These are phyloP conservation scores for Urostyla sp. DNA, from an alignment of 73 alveolate species.

Conservation along the genomic window DNA sequence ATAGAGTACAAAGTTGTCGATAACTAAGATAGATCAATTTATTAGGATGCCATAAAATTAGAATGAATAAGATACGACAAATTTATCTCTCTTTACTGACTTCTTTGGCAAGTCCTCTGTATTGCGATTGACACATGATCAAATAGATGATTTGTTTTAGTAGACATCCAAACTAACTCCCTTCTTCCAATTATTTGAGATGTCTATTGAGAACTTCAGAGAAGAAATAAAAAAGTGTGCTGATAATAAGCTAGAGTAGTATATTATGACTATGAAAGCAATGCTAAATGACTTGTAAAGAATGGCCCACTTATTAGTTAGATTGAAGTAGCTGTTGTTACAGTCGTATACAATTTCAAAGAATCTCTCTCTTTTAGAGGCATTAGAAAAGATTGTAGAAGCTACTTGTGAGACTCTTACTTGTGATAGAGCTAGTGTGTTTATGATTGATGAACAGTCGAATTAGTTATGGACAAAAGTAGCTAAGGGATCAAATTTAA, in stretches of 20 bases:
- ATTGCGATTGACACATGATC: slow-evolving; percentile 30
- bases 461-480: slow-evolving; percentile 79
- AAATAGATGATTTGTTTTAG: slow-evolving; percentile 37
- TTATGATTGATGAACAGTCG: slow-evolving; percentile 68
- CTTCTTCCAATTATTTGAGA: not conserved
- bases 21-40: not conserved
- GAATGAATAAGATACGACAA: slow-evolving; percentile 15
- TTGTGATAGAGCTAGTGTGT: slow-evolving; percentile 81
- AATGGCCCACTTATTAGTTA: slow-evolving; percentile 32
- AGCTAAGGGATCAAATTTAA: slow-evolving; percentile 64
- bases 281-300: slow-evolving; percentile 45
- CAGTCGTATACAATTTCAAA: slow-evolving; percentile 42
- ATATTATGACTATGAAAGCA: slow-evolving; percentile 1
- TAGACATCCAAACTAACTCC: not conserved
- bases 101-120: slow-evolving; percentile 44
- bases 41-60: not conserved
- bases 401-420: slow-evolving; percentile 56
- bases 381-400: slow-evolving; percentile 34
- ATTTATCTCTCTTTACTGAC: slow-evolving; percentile 21
- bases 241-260: slow-evolving; percentile 54
- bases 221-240: slow-evolving; percentile 48
- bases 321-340: slow-evolving; percentile 24
- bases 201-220: slow-evolving; percentile 40
- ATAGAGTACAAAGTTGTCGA: not conserved
- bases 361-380: slow-evolving; percentile 38